These are phyloP conservation scores for Blastocladiella emersonii DNA, from an alignment of 371 early-diverging fungal species.

Conservation along the genomic window DNA sequence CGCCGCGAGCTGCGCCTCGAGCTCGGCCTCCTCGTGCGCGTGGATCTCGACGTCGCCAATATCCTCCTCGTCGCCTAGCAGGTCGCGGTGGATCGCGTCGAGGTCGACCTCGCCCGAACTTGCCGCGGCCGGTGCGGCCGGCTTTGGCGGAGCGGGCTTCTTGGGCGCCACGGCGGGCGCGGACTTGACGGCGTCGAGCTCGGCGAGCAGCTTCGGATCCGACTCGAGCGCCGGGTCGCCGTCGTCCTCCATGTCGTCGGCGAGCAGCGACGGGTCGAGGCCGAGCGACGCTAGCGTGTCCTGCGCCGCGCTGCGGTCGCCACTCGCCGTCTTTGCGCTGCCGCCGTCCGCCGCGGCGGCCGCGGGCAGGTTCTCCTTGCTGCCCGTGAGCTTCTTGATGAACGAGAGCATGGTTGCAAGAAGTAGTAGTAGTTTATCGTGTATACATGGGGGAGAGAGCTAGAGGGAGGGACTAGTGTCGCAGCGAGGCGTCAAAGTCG, in stretches of 20 bases:
- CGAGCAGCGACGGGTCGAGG: constrained; percentile 4
- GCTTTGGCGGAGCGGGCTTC: neutral
- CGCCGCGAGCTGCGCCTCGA: neutral
- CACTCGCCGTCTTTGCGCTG: too few relatives aligned
- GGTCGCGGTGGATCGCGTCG: neutral
- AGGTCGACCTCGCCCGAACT: neutral
- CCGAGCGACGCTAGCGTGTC: constrained; percentile 5
- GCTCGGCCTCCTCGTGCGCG: neutral
- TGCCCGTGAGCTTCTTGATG: too few relatives aligned
- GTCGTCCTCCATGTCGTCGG: neutral
- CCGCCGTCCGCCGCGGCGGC: too few relatives aligned
- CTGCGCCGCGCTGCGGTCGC: neutral
- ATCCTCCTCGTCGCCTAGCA: neutral
- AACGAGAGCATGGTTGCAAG: too few relatives aligned
- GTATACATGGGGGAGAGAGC: too few relatives aligned
- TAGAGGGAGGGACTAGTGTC: too few relatives aligned
- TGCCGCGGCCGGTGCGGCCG: neutral
- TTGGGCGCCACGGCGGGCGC: neutral
- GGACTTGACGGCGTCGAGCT: neutral
- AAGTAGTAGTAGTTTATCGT: too few relatives aligned
- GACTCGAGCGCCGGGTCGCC: neutral
- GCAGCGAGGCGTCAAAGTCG: too few relatives aligned
- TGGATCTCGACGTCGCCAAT: neutral
- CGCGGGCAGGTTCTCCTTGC: too few relatives aligned
- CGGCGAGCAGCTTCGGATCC: neutral